Conservation (phyloP, 169 alveolate genomes). For the Cryptosporidium meleagridis region DNA sequence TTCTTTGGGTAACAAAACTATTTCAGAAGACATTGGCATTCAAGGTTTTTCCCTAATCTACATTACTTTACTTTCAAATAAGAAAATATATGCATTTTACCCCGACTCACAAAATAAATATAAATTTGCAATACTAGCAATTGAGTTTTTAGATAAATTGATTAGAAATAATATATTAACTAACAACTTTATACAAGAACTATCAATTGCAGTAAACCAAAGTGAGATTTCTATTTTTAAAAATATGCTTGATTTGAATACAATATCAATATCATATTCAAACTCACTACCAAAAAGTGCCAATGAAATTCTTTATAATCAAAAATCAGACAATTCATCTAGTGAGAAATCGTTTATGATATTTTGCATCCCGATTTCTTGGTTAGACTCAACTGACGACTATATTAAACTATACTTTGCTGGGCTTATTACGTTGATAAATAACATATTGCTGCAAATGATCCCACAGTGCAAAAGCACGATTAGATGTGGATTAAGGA, state of each 20-base stretch:
- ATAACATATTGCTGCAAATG: constrained; percentile 8
- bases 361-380: constrained; percentile 26
- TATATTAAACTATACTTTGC: constrained; percentile 22
- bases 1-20: background rate
- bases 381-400: constrained; percentile 54
- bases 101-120: constrained; percentile 12
- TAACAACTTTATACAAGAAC: constrained; percentile 31
- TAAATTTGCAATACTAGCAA: constrained; percentile 6
- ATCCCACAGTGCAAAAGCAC: constrained; percentile 58
- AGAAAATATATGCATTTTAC: constrained; percentile 20
- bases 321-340: background rate
- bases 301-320: constrained; percentile 2
- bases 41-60: constrained; percentile 3
- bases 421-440: constrained; percentile 6
- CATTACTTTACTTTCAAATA: constrained; percentile 11
- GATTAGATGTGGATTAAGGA: constrained; percentile 62
- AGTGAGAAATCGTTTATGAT: constrained; percentile 11
- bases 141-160: constrained; percentile 2
- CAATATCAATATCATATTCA: constrained; percentile 16
- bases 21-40: background rate
- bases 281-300: constrained; percentile 25
- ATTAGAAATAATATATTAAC: background rate
- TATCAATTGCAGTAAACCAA: constrained; percentile 39
- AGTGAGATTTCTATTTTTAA: background rate
- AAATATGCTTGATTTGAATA: background rate